A percentile compares a stretch with the other conserved stretches of the same genome.
Evolutionary conservation across 805 yeast genomes (phyloP).

Genomic region (Barnettozyma vustinii): DNA sequence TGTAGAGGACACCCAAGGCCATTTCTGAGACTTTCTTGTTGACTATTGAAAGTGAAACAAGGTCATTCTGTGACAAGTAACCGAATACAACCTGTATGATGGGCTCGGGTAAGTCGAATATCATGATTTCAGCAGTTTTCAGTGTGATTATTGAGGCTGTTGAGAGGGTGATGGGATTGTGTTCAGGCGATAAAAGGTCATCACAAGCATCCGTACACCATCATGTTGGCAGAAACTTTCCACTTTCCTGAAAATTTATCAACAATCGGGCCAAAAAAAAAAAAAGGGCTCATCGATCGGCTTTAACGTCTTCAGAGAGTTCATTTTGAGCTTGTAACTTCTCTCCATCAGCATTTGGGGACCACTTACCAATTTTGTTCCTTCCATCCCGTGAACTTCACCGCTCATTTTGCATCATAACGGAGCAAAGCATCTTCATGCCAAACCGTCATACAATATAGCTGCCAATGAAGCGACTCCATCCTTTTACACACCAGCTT

Average conservation of each 20-base stretch:
- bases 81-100: not conserved
- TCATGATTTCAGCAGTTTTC: not conserved
- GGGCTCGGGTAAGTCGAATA: not conserved
- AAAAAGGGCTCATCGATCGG: not conserved
- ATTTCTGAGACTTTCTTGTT: not conserved
- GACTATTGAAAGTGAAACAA: not conserved
- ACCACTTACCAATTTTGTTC: not conserved
- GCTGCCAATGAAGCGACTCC: constrained; percentile 1
- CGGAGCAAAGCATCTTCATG: not conserved
- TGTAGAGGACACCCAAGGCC: not conserved
- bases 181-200: not conserved
- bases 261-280: not conserved
- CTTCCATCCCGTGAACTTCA: not conserved
- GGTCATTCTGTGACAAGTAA: not conserved
- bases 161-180: not conserved
- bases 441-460: not conserved
- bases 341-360: not conserved
- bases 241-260: not conserved
- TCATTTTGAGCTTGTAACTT: not conserved
- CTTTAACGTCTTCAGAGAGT: not conserved
- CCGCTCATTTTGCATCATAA: not conserved
- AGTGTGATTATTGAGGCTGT: too few species aligned
- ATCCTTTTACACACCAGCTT: not conserved
- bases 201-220: not conserved
- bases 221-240: not conserved